A percentile compares a stretch with the other conserved stretches of the same genome.
Evolutionary conservation across 2,329 filamentous ascomycete species (phyloP).

Genomic region (Didymella sp.): DNA sequence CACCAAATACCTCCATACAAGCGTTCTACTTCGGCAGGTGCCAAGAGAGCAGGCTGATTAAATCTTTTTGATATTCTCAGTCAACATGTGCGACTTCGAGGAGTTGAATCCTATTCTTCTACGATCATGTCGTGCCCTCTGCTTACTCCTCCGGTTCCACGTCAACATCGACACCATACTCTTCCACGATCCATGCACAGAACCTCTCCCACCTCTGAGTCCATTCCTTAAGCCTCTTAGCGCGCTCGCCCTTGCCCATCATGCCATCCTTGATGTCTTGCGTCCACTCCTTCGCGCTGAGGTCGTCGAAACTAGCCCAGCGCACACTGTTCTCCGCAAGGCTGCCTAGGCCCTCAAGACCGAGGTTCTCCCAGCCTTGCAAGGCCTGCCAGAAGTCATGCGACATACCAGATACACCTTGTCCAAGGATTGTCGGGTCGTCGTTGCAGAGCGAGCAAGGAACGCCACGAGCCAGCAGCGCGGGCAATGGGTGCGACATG

Average conservation of each 20-base stretch:
- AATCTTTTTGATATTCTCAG: not conserved
- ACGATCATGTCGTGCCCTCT: not conserved
- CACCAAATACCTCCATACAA: too few relatives aligned
- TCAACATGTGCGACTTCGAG: not conserved
- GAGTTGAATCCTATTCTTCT: conserved; percentile 19
- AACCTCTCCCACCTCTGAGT: conserved; percentile 84
- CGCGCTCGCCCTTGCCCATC: conserved; percentile 73
- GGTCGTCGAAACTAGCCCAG: conserved; percentile 89
- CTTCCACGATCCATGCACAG: conserved; percentile 85
- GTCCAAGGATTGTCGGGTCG: conserved; percentile 86
- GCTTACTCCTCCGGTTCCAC: conserved; percentile 52
- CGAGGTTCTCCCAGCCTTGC: conserved; percentile 90
- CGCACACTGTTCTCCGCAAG: conserved; percentile 92
- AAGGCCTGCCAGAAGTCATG: conserved; percentile 95
- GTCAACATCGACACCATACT: conserved; percentile 66
- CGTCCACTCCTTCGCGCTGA: conserved; percentile 72
- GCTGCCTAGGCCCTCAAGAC: conserved; percentile 82
- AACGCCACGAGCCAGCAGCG: conserved; percentile 83
- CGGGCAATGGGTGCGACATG: conserved; percentile 79
- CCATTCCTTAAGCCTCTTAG: conserved; percentile 78
- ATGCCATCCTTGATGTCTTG: conserved; percentile 76
- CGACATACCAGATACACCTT: conserved; percentile 80
- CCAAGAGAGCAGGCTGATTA: not conserved
- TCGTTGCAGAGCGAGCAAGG: conserved; percentile 87
- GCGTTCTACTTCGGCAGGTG: not conserved